Evolutionary conservation across 257 asterid genomes (phyloP), one percentile per base, ranked within the genome.

Genomic region (Solanum pinnatisectum): DNA sequence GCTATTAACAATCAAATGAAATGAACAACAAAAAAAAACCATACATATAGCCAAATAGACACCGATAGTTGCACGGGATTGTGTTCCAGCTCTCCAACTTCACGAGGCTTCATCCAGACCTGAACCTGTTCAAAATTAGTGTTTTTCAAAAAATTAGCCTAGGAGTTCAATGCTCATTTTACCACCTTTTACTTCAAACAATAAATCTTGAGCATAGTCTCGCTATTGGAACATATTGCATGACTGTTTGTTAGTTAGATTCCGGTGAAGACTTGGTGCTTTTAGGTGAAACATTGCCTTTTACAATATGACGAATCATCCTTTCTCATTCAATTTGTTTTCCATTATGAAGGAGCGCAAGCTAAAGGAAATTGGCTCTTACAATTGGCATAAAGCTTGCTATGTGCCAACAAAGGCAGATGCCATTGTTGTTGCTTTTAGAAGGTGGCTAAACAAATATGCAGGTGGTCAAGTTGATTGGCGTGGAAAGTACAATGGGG

Each of bases 401-500:
- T 94, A 52, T 67, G 94, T 95, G 76, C 98, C 98, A 35, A 95
- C 97, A 14, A 94, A 92, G 91, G 77, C 98, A 11, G 97, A 95
- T 72, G 94, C 91, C 37, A 89, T 90, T 32, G 91, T 95, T 71
- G 95, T 92, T 37, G 74, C 94, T 52, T 95, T 90, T 49, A 89
- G 98, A 89, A 91, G 95, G 88, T 94, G 97, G 96, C 77, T 95
- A 84, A 95, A 92, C 91, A 95, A 92, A 91, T 95, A 92, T 35
- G 97, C 93, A 23, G 97, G 98, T 71, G 70, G 94, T 42, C 91
- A 91, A 93, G 92, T 95, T 84, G 96, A 95, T 85, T 95, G 95
- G 95, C 87, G 90, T 83, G 87, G 83, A 73, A 95, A 94, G 88
- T 94, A 82, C 73, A 91, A 86, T 10, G 92, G 92, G 40, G 68